Base-by-base conservation (phyloP, 768 basidiomycete genomes). In the Boletus subcaerulescens region DNA sequence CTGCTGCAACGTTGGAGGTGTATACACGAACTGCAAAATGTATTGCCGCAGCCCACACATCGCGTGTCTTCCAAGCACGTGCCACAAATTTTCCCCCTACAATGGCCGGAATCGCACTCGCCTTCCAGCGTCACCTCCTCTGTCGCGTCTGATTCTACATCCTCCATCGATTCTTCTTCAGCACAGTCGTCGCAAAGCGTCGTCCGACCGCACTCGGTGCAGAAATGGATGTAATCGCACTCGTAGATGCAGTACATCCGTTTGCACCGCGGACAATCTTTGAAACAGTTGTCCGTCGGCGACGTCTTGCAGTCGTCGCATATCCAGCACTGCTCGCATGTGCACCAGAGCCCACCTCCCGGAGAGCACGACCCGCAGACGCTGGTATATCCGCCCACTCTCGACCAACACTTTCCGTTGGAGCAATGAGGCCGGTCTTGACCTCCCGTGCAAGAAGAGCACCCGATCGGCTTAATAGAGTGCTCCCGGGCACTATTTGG, bases 221-320 rank as follows among this genome's bases (percentile, higher is more conserved):
- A 67, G n/a, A 36, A 56, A 17, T 45, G 48, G 15, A 67, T 67
- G 45, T 70, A 67, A 4, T 56, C 51, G 68, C 66, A 70, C 4
- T 43, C 44, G 20, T 57, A 32, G 20, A 44, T 15, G 52, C 65
- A 67, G 40, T 50, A 68, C 43, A 42, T 44, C 48, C 42, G 46
- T 33, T 1, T 52, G 56, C 68, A 68, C 24, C 29, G 63, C 18
- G 57, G 54, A 11, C 66, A 70, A 1, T 18, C 18, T 29, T 55
- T 55, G 55, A 61, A 50, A 41, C 59, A 45, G 31, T 49, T 49
- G 2, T 43, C 42, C 36, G 24, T 46, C 10, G 54, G 15, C 31
- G 55, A 51, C 3, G 43, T 13, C 45, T 46, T 51, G 57, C 66
- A 68, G 45, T 65, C 61, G 33, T 68, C 64, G 48, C 65, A 67